Conservation (phyloP, 306 rosid genomes). For the Lathyrus tuberosus region DNA sequence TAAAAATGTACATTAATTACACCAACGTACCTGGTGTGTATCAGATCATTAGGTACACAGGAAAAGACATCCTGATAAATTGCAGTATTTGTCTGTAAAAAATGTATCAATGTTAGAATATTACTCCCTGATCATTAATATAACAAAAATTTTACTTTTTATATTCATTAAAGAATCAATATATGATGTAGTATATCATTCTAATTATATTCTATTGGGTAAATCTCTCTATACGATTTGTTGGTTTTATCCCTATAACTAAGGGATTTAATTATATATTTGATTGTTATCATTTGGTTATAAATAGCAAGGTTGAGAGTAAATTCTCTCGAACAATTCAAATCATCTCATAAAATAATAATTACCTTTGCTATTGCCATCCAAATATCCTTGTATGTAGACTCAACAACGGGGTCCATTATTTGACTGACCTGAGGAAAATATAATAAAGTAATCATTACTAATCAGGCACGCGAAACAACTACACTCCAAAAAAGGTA, state of each 20-base stretch:
- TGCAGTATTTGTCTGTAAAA: constrained; percentile 72
- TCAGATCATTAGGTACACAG: constrained; percentile 86
- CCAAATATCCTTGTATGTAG: constrained; percentile 94
- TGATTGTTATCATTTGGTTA: too few relatives aligned
- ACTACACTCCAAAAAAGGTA: constrained; percentile 10
- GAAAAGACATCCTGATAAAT: constrained; percentile 91
- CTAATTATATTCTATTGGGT: too few relatives aligned
- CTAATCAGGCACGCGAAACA: constrained; percentile 39
- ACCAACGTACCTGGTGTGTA: constrained; percentile 71
- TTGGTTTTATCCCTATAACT: too few relatives aligned
- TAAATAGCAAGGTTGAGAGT: too few relatives aligned
- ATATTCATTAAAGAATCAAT: too few relatives aligned
- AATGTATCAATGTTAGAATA: constrained; percentile 20
- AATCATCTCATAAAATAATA: too few relatives aligned
- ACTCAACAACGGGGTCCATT: constrained; percentile 76
- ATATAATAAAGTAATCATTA: constrained; percentile 21
- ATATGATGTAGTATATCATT: too few relatives aligned
- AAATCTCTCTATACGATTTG: too few relatives aligned
- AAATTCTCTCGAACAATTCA: too few relatives aligned
- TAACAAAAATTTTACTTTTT: too few relatives aligned
- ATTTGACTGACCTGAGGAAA: constrained; percentile 63
- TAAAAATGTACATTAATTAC: constrained; percentile 10
- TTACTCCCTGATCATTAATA: too few relatives aligned
- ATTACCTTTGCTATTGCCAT: constrained; percentile 92
- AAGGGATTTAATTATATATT: too few relatives aligned